These are phyloP conservation scores for Epicoccum sorghinum DNA, from an alignment of 2,329 filamentous ascomycete genomes.

Conservation along the genomic window DNA sequence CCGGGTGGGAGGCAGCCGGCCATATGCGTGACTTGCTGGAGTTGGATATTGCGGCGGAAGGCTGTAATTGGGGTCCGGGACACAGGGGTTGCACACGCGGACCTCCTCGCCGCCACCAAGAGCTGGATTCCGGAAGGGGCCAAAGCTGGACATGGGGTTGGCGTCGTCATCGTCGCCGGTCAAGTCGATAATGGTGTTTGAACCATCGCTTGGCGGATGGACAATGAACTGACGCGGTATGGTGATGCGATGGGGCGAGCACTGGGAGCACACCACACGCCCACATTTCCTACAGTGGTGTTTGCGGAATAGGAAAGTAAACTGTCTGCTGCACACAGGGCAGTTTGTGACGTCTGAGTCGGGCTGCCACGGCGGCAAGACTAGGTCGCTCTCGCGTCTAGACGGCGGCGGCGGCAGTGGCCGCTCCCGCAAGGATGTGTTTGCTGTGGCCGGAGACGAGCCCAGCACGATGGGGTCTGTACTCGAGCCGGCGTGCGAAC, in stretches of 20 bases:
- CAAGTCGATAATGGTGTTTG: slow-evolving; percentile 50
- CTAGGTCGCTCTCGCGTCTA: slow-evolving; percentile 52
- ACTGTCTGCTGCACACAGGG: slow-evolving; percentile 80
- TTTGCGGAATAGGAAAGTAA: slow-evolving; percentile 85
- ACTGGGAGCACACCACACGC: slow-evolving; percentile 84
- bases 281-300: slow-evolving; percentile 98
- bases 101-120: slow-evolving; percentile 71
- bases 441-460: slow-evolving; percentile 25
- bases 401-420: slow-evolving; percentile 19
- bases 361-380: slow-evolving; percentile 83
- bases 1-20: neutral
- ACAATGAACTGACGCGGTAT: slow-evolving; percentile 95
- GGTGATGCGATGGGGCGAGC: slow-evolving; percentile 92
- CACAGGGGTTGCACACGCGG: slow-evolving; percentile 74
- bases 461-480: slow-evolving; percentile 32
- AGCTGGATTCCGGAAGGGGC: slow-evolving; percentile 52
- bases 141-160: slow-evolving; percentile 35
- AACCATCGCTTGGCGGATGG: slow-evolving; percentile 59
- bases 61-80: slow-evolving; percentile 70
- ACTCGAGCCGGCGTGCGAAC: slow-evolving; percentile 20
- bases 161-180: slow-evolving; percentile 48
- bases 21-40: neutral
- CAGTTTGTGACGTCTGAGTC: slow-evolving; percentile 82
- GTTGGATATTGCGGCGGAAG: slow-evolving; percentile 59
- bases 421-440: slow-evolving; percentile 11